Conservation (phyloP, 2,329 filamentous ascomycete genomes). For the Sarocladium oryzae region DNA sequence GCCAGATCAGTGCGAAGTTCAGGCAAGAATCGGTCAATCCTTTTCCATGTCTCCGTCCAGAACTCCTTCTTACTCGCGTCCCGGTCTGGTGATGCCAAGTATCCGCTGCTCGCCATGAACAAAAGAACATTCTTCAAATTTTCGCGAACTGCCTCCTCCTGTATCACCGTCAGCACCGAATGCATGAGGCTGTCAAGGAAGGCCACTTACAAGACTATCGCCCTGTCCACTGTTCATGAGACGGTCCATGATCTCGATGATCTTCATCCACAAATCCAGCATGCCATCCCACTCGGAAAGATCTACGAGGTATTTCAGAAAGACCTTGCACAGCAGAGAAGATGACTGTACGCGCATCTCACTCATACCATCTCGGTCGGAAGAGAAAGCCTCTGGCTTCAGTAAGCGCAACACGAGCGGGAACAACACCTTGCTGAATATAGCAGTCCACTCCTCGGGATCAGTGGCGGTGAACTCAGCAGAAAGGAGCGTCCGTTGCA, state of each 20-base stretch:
- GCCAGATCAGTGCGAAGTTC: slow-evolving; percentile 52
- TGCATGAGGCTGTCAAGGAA: background rate
- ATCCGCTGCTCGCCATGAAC: slow-evolving; percentile 88
- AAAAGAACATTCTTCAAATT: slow-evolving; percentile 93
- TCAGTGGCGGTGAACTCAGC: slow-evolving; percentile 76
- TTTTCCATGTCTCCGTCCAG: slow-evolving; percentile 59
- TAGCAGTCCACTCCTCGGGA: slow-evolving; percentile 88
- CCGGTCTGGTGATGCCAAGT: slow-evolving; percentile 63
- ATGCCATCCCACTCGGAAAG: slow-evolving; percentile 83
- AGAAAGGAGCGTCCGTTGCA: slow-evolving; percentile 81
- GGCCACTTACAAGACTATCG: slow-evolving; percentile 66
- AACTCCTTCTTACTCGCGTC: slow-evolving; percentile 49
- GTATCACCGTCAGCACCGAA: slow-evolving; percentile 6
- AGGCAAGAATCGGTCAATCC: slow-evolving; percentile 58
- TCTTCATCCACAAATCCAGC: slow-evolving; percentile 85
- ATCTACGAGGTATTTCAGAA: slow-evolving; percentile 84
- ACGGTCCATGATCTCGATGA: slow-evolving; percentile 90
- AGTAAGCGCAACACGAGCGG: slow-evolving; percentile 80
- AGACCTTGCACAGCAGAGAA: slow-evolving; percentile 89
- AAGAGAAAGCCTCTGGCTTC: slow-evolving; percentile 90
- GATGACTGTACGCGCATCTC: slow-evolving; percentile 90
- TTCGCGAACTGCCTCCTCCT: slow-evolving; percentile 94
- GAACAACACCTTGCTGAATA: slow-evolving; percentile 91
- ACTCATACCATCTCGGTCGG: slow-evolving; percentile 87
- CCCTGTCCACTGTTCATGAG: slow-evolving; percentile 94